Base-by-base conservation (phyloP, 75 land plant genomes). In the Selaginella moellendorffii region DNA sequence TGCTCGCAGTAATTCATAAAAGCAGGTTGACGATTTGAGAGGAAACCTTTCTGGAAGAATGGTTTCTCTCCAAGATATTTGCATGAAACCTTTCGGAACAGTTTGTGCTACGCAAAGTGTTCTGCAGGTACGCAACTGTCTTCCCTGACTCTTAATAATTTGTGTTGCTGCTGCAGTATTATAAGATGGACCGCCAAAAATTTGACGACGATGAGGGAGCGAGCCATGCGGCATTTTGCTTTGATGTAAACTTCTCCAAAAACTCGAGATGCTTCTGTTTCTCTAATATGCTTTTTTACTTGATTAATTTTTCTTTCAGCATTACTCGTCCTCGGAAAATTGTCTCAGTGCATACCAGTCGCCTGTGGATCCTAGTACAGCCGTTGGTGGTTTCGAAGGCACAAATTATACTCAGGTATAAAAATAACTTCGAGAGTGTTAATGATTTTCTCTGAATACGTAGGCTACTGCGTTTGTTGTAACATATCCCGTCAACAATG, bases 51-150 rank as follows among this genome's bases (percentile, higher is more conserved):
- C 95, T 76, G 97, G 95, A 27, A 31, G 61, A 5, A 60, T 67
- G 31, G 74, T 92, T 54, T 76, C 90, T 60, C 71, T 92, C n/a
- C 65, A 77, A 36, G 95, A 92, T 64, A 92, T 92, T 61, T 92
- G 97, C 72, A 27, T 88, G 82, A 92, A 92, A 71, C 97, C 97
- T 51, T 71, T 88, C 31, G 95, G 88, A 27, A 30, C 74, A 42
- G 90, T 80, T 53, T 92, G 97, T 85, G 97, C 97, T 26, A 92
- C 81, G 63, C 95, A 92, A 69, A 92, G 88, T 68, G 73, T 92
- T 66, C 69, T 88, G 27, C 97, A 92, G 87, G 97, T 85, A 65
- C 22, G 12, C 2, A 62, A 25, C 25, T 28, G 24, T 61, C 21
- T 36, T 5, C 46, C 5, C 5, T 36, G 14, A 36, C 14, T 36